phyloP scores from a whole-genome alignment of 23 red algal species.

The Chondrus crispus region DNA sequence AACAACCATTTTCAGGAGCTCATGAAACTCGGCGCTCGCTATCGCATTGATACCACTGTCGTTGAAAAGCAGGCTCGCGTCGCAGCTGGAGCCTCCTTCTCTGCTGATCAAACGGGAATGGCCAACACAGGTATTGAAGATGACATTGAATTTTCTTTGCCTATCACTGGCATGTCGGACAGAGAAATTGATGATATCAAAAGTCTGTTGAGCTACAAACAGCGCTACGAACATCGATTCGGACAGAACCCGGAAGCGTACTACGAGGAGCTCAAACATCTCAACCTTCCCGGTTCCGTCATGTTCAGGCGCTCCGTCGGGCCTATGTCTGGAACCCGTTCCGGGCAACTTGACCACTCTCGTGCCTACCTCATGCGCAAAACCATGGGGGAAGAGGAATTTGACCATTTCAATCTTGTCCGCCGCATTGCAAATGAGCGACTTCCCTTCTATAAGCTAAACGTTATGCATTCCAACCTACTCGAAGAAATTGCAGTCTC shows the following conservation, averaged over 20 bases:
- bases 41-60: conserved; percentile 1
- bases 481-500: too few relatives aligned
- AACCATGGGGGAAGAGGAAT: conserved; percentile 38
- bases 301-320: conserved; percentile 22
- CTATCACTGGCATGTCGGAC: background rate
- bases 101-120: conserved; percentile 2
- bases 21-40: conserved; percentile 20
- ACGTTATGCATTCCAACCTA: too few relatives aligned
- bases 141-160: conserved; percentile 19
- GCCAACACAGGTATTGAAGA: conserved; percentile 26
- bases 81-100: conserved; percentile 9
- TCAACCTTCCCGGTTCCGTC: conserved; percentile 21
- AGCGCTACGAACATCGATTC: background rate
- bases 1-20: conserved; percentile 23
- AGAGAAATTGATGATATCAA: background rate
- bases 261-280: background rate
- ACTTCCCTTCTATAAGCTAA: conserved; percentile 6
- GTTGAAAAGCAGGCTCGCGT: conserved; percentile 44
- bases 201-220: conserved; percentile 32
- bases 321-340: background rate
- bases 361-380: conserved; percentile 22
- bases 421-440: background rate
- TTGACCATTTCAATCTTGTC: background rate
- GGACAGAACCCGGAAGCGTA: background rate
- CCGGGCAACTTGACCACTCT: background rate